These are phyloP conservation scores for Verticillium zaregamsianum DNA, from an alignment of 2,329 filamentous ascomycete species.

Conservation along the genomic window DNA sequence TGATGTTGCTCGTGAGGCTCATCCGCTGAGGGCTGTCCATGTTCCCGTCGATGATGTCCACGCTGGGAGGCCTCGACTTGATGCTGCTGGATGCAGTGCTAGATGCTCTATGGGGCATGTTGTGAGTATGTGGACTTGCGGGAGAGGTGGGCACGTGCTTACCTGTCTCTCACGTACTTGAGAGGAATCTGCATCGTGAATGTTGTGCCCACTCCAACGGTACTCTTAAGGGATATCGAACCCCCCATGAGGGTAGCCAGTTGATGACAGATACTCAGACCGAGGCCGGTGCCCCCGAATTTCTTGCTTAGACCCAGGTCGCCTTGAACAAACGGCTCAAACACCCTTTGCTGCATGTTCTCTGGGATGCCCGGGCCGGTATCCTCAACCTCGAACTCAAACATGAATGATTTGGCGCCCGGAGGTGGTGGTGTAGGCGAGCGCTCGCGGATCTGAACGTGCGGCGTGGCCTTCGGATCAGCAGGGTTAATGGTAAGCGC, in stretches of 20 bases:
- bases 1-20: slow-evolving; percentile 7
- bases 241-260: slow-evolving; percentile 81
- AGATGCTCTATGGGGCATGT: slow-evolving; percentile 32
- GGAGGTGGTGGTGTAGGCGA: slow-evolving; percentile 57
- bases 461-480: slow-evolving; percentile 47
- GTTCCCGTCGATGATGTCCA: slow-evolving; percentile 37
- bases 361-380: slow-evolving; percentile 82
- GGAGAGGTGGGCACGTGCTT: slow-evolving; percentile 25
- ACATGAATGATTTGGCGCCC: slow-evolving; percentile 62
- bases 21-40: slow-evolving; percentile 12
- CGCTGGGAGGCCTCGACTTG: slow-evolving; percentile 44
- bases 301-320: slow-evolving; percentile 86
- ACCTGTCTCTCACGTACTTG: slow-evolving; percentile 67
- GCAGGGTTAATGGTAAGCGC: slow-evolving; percentile 60
- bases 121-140: not conserved
- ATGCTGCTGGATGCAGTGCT: slow-evolving; percentile 53
- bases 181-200: slow-evolving; percentile 83
- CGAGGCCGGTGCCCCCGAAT: slow-evolving; percentile 83
- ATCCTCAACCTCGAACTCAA: slow-evolving; percentile 87
- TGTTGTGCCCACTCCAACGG: slow-evolving; percentile 68
- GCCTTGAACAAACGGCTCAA: slow-evolving; percentile 94
- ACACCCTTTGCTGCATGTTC: slow-evolving; percentile 75
- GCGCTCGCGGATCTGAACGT: slow-evolving; percentile 47
- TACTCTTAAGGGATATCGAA: slow-evolving; percentile 66
- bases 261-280: slow-evolving; percentile 85